These are phyloP conservation scores for Acidiella bohemica DNA, from an alignment of 495 filamentous ascomycete genomes.

Conservation along the genomic window DNA sequence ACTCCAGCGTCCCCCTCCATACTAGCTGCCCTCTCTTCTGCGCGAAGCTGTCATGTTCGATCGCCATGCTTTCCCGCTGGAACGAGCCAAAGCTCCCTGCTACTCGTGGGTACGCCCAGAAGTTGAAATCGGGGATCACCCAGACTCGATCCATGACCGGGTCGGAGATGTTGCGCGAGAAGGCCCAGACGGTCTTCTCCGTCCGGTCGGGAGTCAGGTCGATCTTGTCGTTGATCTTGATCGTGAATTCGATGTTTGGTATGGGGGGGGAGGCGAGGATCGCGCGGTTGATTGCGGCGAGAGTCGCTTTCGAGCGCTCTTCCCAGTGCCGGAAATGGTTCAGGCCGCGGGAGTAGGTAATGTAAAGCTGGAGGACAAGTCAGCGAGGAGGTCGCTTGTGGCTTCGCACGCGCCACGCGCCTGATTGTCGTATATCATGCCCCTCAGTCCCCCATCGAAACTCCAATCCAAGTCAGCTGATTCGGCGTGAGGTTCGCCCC, in stretches of 20 bases:
- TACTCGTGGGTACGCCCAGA: slow-evolving; percentile 52
- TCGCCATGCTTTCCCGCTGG: slow-evolving; percentile 29
- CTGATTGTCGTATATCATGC: slow-evolving; percentile 25
- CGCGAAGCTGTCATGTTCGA: slow-evolving; percentile 24
- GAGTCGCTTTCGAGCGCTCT: slow-evolving; percentile 32
- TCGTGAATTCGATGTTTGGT: slow-evolving; percentile 51
- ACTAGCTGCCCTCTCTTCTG: slow-evolving; percentile 50
- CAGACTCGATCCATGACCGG: slow-evolving; percentile 38
- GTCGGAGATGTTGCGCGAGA: slow-evolving; percentile 29
- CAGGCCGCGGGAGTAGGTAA: slow-evolving; percentile 4
- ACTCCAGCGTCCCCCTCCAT: slow-evolving; percentile 47
- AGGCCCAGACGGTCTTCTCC: slow-evolving; percentile 36
- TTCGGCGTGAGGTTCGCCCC: background rate
- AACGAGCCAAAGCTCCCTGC: slow-evolving; percentile 37
- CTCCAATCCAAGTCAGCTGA: slow-evolving; percentile 2
- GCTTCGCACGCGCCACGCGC: too few relatives aligned
- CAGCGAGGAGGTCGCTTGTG: background rate
- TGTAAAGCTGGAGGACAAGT: slow-evolving; percentile 1
- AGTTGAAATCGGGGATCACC: slow-evolving; percentile 69
- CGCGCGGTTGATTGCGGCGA: slow-evolving; percentile 32
- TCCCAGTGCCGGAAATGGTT: slow-evolving; percentile 8
- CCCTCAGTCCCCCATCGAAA: background rate
- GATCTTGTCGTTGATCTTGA: slow-evolving; percentile 40
- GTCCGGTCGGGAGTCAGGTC: slow-evolving; percentile 24
- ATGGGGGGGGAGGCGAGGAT: slow-evolving; percentile 32